Percentiles rank a stretch among this genome's conserved stretches.
Conservation (phyloP, 75 land plant genomes). For the Sequoiadendron giganteum region DNA sequence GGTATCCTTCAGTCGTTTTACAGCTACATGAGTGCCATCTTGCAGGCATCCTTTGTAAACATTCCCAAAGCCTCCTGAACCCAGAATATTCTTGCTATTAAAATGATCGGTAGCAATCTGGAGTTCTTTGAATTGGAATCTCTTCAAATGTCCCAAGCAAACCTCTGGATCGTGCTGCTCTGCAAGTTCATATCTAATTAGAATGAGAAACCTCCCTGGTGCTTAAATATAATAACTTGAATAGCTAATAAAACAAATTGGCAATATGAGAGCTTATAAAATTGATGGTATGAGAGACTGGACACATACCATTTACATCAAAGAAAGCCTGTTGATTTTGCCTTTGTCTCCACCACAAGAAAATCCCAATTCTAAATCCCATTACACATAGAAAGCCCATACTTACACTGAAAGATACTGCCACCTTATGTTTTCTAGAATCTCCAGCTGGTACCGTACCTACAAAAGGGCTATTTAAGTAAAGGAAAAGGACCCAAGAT, state of each 20-base stretch:
- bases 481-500: too few species aligned
- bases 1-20: slow-evolving; percentile 74
- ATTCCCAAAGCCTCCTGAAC: slow-evolving; percentile 41
- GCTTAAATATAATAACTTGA: not conserved
- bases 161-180: slow-evolving; percentile 57
- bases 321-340: slow-evolving; percentile 54
- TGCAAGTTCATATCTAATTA: slow-evolving; percentile 14
- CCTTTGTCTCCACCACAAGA: slow-evolving; percentile 56
- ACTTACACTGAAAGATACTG: slow-evolving; percentile 56
- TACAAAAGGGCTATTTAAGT: not conserved
- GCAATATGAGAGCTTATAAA: not conserved
- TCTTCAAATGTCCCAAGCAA: slow-evolving; percentile 67
- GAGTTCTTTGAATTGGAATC: slow-evolving; percentile 66
- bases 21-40: slow-evolving; percentile 76
- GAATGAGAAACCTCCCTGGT: not conserved
- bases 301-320: slow-evolving; percentile 23
- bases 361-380: slow-evolving; percentile 36
- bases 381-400: slow-evolving; percentile 48
- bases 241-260: not conserved
- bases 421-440: slow-evolving; percentile 42
- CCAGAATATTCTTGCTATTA: slow-evolving; percentile 62
- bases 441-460: not conserved
- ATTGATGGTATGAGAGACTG: not conserved
- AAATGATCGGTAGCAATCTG: slow-evolving; percentile 66
- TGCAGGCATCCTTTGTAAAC: slow-evolving; percentile 50